Base-by-base conservation (phyloP, 139 green algal species). In the Ulvella scutata region DNA sequence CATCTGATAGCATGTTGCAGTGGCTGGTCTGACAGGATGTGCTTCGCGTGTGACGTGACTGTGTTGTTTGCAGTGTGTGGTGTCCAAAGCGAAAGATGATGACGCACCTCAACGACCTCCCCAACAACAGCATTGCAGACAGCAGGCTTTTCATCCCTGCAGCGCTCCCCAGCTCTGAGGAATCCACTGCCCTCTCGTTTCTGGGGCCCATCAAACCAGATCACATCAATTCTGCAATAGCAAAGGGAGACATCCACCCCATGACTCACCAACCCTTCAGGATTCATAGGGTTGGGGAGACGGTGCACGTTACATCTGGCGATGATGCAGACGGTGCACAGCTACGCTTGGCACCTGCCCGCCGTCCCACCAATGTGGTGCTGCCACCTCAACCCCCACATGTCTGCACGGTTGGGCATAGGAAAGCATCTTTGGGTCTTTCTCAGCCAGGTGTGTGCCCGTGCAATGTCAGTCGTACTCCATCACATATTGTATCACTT, bases 221-320 rank as follows among this genome's bases (percentile, higher is more conserved):
- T 26, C n/a, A 67, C 20, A 26, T 67, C 9, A 67, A 26, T 26
- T 67, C n/a, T 29, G 51, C 51, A 34, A 26, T 67, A 36, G 51
- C 51, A 23, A 26, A 67, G 51, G 83, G 83, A 28, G 72, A 84
- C 1, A 38, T 88, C 28, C 75, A 88, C 43, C 83, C 83, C 0
- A 81, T 38, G 43, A 85, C 73, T 0, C 75, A 85, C 44, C 17
- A 83, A 51, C 82, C 80, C 6, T 89, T 80, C 62, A 23, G 31
- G n/a, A 23, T 67, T 6, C 20, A 26, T 26, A 23, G 31, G 31
- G 51, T 67, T n/a, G 51, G 33, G 7, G 51, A 26, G 7, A 67
- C 33, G 31, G 51, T 67, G 20, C 20, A 67, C 33, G 51, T 67
- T 6, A 26, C 9, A 67, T 26, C 51, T n/a, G n/a, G n/a, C n/a